Evolutionary conservation across 495 filamentous ascomycete genomes (phyloP).

Genomic region (Neurospora sp.): DNA sequence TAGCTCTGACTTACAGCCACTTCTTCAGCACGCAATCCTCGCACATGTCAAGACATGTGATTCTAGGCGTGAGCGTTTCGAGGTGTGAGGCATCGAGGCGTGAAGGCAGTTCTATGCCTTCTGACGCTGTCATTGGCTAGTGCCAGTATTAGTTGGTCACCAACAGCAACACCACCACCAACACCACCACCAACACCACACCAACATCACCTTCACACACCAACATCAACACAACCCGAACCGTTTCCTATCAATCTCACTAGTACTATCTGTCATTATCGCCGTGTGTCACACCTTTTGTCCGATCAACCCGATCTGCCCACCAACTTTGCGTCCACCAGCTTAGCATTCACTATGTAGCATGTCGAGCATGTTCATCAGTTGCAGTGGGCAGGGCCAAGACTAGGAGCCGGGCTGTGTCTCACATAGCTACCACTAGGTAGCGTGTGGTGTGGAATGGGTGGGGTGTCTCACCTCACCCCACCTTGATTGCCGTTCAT

Average conservation of each 20-base stretch:
- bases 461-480: neutral
- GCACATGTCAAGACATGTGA: neutral
- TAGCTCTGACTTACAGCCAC: neutral
- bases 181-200: too few species aligned
- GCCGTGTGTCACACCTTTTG: neutral
- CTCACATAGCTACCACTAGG: neutral
- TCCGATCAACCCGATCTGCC: neutral
- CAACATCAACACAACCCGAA: neutral
- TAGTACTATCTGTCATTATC: neutral
- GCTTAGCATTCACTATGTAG: too few species aligned
- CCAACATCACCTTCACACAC: neutral
- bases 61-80: neutral
- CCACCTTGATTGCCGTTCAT: neutral
- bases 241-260: neutral
- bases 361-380: neutral
- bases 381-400: neutral
- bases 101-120: neutral
- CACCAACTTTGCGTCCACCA: neutral
- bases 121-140: neutral
- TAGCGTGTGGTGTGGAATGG: neutral
- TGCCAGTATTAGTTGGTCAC: neutral
- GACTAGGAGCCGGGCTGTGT: neutral
- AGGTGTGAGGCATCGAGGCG: neutral
- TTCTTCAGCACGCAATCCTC: too few species aligned
- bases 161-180: too few species aligned